Evolutionary conservation across 495 filamentous ascomycete genomes (phyloP).

Genomic region (Xylaria telfairii): DNA sequence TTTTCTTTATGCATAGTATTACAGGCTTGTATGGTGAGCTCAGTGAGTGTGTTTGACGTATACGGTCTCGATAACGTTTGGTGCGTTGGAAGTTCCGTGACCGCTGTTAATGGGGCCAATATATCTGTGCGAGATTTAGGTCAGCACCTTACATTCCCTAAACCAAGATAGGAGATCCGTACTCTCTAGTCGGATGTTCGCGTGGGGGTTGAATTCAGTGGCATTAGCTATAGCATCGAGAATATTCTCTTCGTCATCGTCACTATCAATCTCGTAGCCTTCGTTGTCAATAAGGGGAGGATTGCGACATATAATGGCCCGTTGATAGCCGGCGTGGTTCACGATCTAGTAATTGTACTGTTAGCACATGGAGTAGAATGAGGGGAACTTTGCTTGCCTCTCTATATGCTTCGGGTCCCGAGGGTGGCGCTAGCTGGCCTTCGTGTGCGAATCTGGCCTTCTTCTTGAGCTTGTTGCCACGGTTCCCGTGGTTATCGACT

Average conservation of each 20-base stretch:
- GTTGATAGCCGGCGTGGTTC: constrained; percentile 81
- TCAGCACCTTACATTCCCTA: constrained; percentile 27
- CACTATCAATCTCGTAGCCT: constrained; percentile 82
- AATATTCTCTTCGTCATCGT: constrained; percentile 71
- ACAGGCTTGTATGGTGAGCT: constrained; percentile 73
- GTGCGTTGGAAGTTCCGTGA: constrained; percentile 83
- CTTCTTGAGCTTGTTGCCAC: constrained; percentile 88
- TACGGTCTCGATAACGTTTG: constrained; percentile 85
- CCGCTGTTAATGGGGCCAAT: constrained; percentile 83
- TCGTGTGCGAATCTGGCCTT: constrained; percentile 80
- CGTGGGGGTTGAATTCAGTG: constrained; percentile 83
- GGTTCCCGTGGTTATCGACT: constrained; percentile 80
- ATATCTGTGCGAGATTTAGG: constrained; percentile 62
- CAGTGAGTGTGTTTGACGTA: constrained; percentile 77
- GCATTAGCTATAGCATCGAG: constrained; percentile 70
- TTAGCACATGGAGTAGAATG: constrained; percentile 21
- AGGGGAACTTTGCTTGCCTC: constrained; percentile 60
- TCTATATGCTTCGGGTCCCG: constrained; percentile 80
- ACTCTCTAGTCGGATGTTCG: constrained; percentile 84
- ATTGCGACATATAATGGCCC: constrained; percentile 83
- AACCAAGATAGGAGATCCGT: constrained; percentile 38
- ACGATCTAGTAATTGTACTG: constrained; percentile 62
- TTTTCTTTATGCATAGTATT: constrained; percentile 78
- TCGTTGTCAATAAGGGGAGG: constrained; percentile 79
- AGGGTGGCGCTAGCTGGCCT: constrained; percentile 72